Evolutionary conservation across 192 early-diverging fungal species (phyloP), one percentile per base, ranked within the genome.

Genomic region (Backusella morwellensis): DNA sequence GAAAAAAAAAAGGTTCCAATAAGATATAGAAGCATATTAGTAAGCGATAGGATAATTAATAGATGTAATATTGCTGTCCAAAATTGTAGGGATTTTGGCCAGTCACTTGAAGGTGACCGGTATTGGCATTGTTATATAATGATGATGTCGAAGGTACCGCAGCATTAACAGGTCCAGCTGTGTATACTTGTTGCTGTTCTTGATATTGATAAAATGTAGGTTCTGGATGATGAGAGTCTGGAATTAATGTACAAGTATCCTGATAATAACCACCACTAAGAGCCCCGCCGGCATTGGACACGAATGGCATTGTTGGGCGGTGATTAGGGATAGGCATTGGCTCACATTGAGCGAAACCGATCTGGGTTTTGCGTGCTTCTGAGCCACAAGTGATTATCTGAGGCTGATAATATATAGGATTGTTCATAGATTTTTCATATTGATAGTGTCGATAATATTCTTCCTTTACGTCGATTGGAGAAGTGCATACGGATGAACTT

Each of bases 181-280:
- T 29, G 26, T 63, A 63, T 63, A 63, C 26, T 63, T 63, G 56
- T 63, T 63, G 56, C 21, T 56, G 54, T 63, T 63, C 56, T 63
- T 63, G 56, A 14, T 63, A 63, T 26, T 63, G 56, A 29, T 63
- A 63, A 29, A 63, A 23, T 63, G 21, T 14, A 63, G 56, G 56
- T 26, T 26, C 23, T 14, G 11, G 56, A 29, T 63, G 21, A 63
- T 63, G 8, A 63, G 56, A 63, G 26, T 63, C 26, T 29, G 26
- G 9, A 63, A 29, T 63, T 29, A 11, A 11, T 9, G 56, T 63
- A 63, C 56, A 63, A 29, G 2, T 63, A 63, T 63, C 56, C 23
- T 63, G 56, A 26, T 63, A 63, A 4, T 63, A 63, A 63, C 56
- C 56, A 29, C 12, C 56, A 29, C 56, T 12, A 29, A 29, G 21